These are phyloP conservation scores for Pyricularia grisea DNA, from an alignment of 2,329 filamentous ascomycete species.

Conservation along the genomic window DNA sequence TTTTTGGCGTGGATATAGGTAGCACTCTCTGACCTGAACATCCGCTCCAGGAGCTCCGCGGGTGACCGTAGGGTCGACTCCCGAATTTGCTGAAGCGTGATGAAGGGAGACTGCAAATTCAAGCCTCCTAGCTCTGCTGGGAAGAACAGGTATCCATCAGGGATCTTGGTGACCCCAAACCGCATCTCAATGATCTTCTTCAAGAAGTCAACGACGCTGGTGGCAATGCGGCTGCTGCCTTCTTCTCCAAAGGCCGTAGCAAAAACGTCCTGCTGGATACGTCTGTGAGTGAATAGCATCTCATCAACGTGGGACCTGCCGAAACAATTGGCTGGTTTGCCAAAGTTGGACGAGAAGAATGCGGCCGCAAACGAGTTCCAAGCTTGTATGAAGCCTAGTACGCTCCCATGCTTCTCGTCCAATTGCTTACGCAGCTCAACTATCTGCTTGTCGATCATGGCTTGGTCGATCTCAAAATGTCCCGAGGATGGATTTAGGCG, in stretches of 20 bases:
- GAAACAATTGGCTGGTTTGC: constrained; percentile 40
- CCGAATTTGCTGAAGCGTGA: constrained; percentile 29
- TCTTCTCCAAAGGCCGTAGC: constrained; percentile 8
- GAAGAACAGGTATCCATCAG: constrained; percentile 37
- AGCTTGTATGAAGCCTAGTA: constrained; percentile 35
- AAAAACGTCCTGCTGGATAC: constrained; percentile 35
- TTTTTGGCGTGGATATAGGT: constrained; percentile 24
- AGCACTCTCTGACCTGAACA: constrained; percentile 23
- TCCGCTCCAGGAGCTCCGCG: constrained; percentile 18
- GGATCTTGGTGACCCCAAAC: constrained; percentile 35
- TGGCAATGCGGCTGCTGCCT: constrained; percentile 11
- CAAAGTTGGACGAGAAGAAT: constrained; percentile 45
- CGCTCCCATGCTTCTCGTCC: constrained; percentile 31
- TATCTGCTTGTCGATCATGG: constrained; percentile 49
- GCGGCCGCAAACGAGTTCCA: constrained; percentile 44
- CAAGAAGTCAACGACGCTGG: constrained; percentile 44
- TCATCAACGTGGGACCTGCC: constrained; percentile 40
- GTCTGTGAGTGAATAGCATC: constrained; percentile 39
- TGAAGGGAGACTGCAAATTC: constrained; percentile 34
- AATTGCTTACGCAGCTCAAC: constrained; percentile 50
- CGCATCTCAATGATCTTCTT: constrained; percentile 39
- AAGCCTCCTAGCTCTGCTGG: constrained; percentile 35
- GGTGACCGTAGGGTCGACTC: constrained; percentile 21
- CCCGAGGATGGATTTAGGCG: constrained; percentile 40
- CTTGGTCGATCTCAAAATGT: constrained; percentile 49